Conservation (phyloP, 225 moss, liverwort and hornwort species). For the Pseudoscleropodium purum region DNA sequence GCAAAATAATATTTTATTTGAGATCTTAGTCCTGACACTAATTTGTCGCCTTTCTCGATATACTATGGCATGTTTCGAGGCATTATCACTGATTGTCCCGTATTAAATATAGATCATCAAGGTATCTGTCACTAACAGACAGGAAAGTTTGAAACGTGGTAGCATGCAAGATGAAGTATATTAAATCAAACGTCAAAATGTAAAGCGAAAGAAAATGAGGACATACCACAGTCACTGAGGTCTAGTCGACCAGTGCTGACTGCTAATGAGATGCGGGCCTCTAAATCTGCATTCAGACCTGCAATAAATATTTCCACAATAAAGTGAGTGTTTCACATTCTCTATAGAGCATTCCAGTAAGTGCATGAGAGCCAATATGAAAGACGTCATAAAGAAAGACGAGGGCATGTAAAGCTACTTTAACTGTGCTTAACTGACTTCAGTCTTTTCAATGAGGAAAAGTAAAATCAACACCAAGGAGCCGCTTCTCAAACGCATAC, state of each 20-base stretch:
- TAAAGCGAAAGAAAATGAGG: slow-evolving; percentile 1
- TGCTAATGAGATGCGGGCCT: slow-evolving; percentile 61
- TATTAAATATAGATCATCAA: background rate
- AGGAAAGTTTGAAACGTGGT: background rate
- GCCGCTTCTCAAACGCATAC: background rate
- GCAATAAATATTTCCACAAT: background rate
- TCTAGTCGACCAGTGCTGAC: slow-evolving; percentile 65
- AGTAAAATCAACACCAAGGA: background rate
- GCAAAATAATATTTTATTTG: background rate
- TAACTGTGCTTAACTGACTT: background rate
- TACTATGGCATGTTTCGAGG: background rate
- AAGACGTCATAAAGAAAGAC: background rate
- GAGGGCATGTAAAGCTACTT: background rate
- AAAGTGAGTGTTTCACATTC: background rate
- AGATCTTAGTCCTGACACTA: background rate
- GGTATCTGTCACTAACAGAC: background rate
- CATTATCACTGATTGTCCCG: background rate
- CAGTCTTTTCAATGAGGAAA: background rate
- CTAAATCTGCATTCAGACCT: slow-evolving; percentile 41
- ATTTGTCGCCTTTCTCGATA: background rate
- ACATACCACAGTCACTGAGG: slow-evolving; percentile 67
- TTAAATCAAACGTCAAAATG: background rate
- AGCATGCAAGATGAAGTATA: background rate
- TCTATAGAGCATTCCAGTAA: background rate
- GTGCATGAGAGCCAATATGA: background rate